These are phyloP conservation scores for Musa balbisiana DNA, from an alignment of 202 grass and related monocot genomes.

Conservation along the genomic window DNA sequence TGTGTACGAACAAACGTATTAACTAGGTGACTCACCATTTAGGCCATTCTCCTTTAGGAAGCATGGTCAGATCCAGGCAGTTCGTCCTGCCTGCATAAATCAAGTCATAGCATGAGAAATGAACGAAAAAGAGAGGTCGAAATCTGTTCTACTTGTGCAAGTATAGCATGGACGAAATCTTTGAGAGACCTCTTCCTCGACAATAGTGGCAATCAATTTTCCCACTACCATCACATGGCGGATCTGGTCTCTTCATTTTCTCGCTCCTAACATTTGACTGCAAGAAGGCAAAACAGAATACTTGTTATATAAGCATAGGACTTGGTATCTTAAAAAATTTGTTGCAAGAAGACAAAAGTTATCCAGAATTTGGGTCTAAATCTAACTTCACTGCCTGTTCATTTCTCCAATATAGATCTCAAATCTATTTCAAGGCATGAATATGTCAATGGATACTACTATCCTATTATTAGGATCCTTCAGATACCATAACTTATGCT, in stretches of 20 bases:
- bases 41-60: constrained; percentile 69
- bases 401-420: not conserved
- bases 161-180: constrained; percentile 1
- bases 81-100: constrained; percentile 54
- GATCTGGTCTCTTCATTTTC: constrained; percentile 41
- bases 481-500: too few relatives aligned
- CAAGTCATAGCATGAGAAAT: constrained; percentile 1
- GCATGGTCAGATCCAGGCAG: constrained; percentile 36
- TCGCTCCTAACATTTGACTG: constrained; percentile 72
- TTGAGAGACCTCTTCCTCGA: constrained; percentile 43
- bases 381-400: not conserved
- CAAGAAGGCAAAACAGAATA: not conserved
- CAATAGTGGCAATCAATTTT: constrained; percentile 53
- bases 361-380: too few relatives aligned
- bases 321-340: not conserved
- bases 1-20: too few relatives aligned
- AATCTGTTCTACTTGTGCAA: not conserved
- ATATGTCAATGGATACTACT: too few relatives aligned
- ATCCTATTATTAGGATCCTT: too few relatives aligned
- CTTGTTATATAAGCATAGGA: not conserved
- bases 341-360: not conserved
- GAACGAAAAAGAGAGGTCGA: not conserved
- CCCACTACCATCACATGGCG: constrained; percentile 50
- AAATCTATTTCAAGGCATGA: not conserved
- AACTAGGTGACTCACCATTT: constrained; percentile 38